phyloP scores from a whole-genome alignment of 164 flowering plant genomes.

The Umbellularia californica region DNA sequence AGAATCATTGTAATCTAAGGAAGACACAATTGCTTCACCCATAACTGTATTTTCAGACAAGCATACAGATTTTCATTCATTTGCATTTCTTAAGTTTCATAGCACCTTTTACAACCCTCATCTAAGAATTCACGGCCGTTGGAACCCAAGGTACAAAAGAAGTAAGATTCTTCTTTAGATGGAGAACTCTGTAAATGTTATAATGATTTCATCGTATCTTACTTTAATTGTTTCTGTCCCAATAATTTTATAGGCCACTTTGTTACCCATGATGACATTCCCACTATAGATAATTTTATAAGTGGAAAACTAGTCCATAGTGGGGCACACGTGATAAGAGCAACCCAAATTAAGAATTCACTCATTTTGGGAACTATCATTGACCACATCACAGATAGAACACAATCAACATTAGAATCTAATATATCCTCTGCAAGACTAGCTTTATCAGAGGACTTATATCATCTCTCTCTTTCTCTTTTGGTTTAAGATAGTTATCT shows the following conservation, averaged over 20 bases:
- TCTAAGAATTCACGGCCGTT: neutral
- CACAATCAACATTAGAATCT: too few species aligned
- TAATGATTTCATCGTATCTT: slow-evolving; percentile 10
- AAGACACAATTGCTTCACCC: neutral
- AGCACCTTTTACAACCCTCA: neutral
- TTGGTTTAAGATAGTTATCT: too few species aligned
- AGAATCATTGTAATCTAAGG: neutral
- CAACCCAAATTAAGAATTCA: slow-evolving; percentile 13
- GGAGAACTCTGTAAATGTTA: neutral
- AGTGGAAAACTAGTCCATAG: slow-evolving; percentile 4
- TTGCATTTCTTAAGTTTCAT: neutral
- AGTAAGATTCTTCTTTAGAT: slow-evolving; percentile 5
- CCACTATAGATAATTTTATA: neutral
- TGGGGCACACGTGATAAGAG: slow-evolving; percentile 12
- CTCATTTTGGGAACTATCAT: neutral
- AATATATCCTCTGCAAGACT: too few species aligned
- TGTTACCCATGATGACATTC: slow-evolving; percentile 13
- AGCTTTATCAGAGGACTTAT: too few species aligned
- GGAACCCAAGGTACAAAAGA: neutral
- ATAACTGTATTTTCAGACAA: neutral
- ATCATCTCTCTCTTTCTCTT: too few species aligned
- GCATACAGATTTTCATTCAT: neutral
- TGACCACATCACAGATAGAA: too few species aligned
- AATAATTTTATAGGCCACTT: neutral
- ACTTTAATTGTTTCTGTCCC: slow-evolving; percentile 7